Conservation (phyloP, 495 filamentous ascomycete species). For the Neurospora sp. region DNA sequence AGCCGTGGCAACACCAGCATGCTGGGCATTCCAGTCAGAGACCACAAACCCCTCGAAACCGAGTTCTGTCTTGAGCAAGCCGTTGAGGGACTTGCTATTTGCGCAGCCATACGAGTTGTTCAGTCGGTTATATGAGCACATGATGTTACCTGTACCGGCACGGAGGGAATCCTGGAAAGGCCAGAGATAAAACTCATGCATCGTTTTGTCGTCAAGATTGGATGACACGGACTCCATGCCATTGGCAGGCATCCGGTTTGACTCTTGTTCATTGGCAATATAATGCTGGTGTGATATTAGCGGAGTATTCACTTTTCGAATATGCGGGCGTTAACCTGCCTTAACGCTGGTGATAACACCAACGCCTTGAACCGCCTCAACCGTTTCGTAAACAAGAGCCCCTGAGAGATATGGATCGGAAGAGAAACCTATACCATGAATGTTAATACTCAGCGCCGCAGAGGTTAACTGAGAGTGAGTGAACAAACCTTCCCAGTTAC, state of each 20-base stretch:
- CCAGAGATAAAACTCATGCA: slow-evolving; percentile 68
- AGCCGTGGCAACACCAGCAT: slow-evolving; percentile 43
- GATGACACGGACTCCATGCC: slow-evolving; percentile 43
- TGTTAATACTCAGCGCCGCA: not conserved
- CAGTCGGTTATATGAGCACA: slow-evolving; percentile 62
- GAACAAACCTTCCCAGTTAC: slow-evolving; percentile 44
- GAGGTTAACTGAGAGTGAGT: not conserved
- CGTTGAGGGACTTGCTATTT: slow-evolving; percentile 52
- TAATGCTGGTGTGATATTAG: slow-evolving; percentile 35
- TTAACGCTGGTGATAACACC: slow-evolving; percentile 47
- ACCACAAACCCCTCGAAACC: slow-evolving; percentile 53
- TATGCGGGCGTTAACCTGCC: slow-evolving; percentile 33
- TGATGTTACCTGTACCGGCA: slow-evolving; percentile 50
- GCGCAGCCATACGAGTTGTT: slow-evolving; percentile 58
- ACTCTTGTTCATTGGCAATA: slow-evolving; percentile 58
- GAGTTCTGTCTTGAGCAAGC: slow-evolving; percentile 54
- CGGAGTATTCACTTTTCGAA: not conserved
- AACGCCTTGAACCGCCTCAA: slow-evolving; percentile 38
- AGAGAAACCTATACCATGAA: slow-evolving; percentile 28
- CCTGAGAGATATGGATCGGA: slow-evolving; percentile 42
- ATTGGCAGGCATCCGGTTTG: slow-evolving; percentile 41
- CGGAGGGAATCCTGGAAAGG: slow-evolving; percentile 57
- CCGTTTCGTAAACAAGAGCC: slow-evolving; percentile 32
- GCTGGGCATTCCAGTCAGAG: slow-evolving; percentile 54
- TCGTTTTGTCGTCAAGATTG: slow-evolving; percentile 56